Base-by-base conservation (phyloP, 176 grass and related monocot genomes). In the Ensete glaucum region DNA sequence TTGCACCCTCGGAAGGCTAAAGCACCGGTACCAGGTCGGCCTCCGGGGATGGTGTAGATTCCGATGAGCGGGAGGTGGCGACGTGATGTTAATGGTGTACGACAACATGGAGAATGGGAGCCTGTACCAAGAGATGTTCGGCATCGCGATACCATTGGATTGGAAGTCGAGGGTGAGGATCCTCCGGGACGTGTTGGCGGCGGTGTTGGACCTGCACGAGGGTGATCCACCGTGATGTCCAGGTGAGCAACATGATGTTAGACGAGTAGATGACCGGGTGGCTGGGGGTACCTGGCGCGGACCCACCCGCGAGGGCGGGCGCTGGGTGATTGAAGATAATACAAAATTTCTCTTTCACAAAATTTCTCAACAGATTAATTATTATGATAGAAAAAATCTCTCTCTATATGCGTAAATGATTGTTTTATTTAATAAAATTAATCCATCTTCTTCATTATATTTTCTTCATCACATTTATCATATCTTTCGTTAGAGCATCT, bases 191-290 rank as follows among this genome's bases (percentile, higher is more conserved):
- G 52, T 55, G 17, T 49, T 20, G 10, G n/a, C 71, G 50, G 71
- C 71, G 51, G 71, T 73, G 11, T 21, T 54, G n/a, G 55, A 73
- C 24, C 71, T 73, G 20, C 71, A 73, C 71, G 71, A 73, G 52
- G 71, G 52, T 73, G 11, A 10, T 73, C 9, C 71, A 73, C 50
- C 71, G 52, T 11, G 71, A 73, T 24, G 54, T 73, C 16, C 54
- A 73, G 71, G 15, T 21, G 0, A 73, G 71, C n/a, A 73, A 73
- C n/a, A 52, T 73, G 51, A 3, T 73, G 20, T 51, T 73, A 3
- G 71, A 73, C 71, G 2, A 21, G 20, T 22, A 9, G 19, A 73
- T 73, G 71, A 53, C 51, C n/a, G 71, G 50, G n/a, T 19, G 71
- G 71, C 71, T 73, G 0, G 71, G 71, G 52, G 71, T 51, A 51